phyloP scores from a whole-genome alignment of 805 yeast species.

The Kazachstania africana region DNA sequence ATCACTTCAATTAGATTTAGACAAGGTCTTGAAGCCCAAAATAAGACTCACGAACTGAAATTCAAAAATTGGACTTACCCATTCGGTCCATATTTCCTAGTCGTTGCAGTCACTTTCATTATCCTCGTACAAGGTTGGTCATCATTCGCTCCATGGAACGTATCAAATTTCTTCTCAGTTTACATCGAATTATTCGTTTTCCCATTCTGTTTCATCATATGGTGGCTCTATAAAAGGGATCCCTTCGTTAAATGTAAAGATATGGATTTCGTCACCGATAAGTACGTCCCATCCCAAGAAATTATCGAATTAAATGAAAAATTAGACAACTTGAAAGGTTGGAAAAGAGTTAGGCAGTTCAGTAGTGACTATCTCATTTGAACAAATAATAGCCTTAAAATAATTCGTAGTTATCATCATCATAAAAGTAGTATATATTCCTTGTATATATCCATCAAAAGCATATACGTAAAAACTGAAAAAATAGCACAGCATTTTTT shows the following conservation, averaged over 20 bases:
- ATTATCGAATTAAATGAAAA: conserved; percentile 32
- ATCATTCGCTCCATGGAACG: conserved; percentile 36
- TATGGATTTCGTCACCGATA: conserved; percentile 43
- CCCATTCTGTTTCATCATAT: conserved; percentile 32
- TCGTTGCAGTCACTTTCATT: conserved; percentile 32
- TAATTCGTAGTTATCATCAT: no score
- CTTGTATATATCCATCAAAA: no score
- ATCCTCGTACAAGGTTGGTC: conserved; percentile 46
- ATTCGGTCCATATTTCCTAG: conserved; percentile 37
- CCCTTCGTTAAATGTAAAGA: conserved; percentile 32
- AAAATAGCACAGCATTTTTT: no score
- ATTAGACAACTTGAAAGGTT: conserved; percentile 32
- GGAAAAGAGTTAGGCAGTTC: conserved; percentile 29
- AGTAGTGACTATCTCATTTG: conserved; percentile 10
- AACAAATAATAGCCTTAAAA: no score
- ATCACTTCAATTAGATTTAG: conserved; percentile 40
- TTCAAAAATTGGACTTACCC: conserved; percentile 43
- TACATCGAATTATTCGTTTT: conserved; percentile 38
- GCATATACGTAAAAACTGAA: no score
- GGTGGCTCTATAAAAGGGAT: conserved; percentile 34
- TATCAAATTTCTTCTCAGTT: conserved; percentile 31
- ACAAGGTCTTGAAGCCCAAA: conserved; percentile 34
- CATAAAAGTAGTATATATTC: no score
- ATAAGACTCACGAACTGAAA: conserved; percentile 30
- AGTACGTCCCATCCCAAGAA: conserved; percentile 38